phyloP scores from a whole-genome alignment of 1,139 yeast genomes.

The Tardiomyces blankii region DNA sequence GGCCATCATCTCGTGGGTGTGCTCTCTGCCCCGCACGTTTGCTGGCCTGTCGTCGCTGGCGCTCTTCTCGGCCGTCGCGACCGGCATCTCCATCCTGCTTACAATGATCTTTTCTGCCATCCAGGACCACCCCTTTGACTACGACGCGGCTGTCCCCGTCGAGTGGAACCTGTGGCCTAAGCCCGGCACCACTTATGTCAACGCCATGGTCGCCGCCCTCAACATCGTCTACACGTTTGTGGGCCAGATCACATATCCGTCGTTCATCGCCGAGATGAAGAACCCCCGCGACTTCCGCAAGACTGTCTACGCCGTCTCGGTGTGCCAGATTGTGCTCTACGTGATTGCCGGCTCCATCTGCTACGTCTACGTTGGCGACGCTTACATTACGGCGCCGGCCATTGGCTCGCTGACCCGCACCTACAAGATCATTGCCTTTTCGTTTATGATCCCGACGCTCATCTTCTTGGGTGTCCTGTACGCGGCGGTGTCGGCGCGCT shows the following conservation, averaged over 20 bases:
- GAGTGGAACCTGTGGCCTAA: constrained; percentile 38
- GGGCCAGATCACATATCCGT: constrained; percentile 53
- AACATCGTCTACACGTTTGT: constrained; percentile 54
- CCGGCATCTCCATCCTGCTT: constrained; percentile 44
- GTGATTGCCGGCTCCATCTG: constrained; percentile 45
- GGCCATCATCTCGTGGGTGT: constrained; percentile 36
- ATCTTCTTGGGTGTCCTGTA: constrained; percentile 46
- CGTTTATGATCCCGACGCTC: constrained; percentile 52
- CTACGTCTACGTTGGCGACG: constrained; percentile 47
- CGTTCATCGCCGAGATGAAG: constrained; percentile 50
- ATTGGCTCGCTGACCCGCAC: constrained; percentile 40
- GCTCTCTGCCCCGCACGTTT: constrained; percentile 48
- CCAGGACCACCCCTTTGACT: constrained; percentile 38
- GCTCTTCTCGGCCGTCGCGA: constrained; percentile 42
- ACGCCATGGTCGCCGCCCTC: constrained; percentile 44
- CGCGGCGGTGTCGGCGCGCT: constrained; percentile 43
- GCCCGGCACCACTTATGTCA: constrained; percentile 41
- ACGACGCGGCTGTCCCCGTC: constrained; percentile 30
- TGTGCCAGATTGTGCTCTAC: constrained; percentile 38
- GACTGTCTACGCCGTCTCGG: constrained; percentile 42
- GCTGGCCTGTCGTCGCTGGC: constrained; percentile 41
- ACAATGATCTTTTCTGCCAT: constrained; percentile 45
- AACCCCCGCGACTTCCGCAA: constrained; percentile 47
- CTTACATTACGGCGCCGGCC: constrained; percentile 47
- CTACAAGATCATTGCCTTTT: constrained; percentile 43